Evolutionary conservation across 2,329 filamentous ascomycete genomes (phyloP).

Genomic region (Sclerotinia sclerotiorum): DNA sequence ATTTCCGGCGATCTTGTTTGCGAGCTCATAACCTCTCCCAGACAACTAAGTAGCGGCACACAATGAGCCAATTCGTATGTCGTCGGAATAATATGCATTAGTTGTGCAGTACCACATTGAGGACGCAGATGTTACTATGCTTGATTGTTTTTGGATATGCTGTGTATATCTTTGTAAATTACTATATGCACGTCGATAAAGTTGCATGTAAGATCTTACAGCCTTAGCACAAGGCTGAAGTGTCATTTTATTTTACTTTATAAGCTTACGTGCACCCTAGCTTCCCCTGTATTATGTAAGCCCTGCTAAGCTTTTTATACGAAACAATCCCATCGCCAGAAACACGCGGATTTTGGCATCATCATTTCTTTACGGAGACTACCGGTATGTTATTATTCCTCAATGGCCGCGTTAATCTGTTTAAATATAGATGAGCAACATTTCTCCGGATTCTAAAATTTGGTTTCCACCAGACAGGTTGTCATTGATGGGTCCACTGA

Average conservation of each 20-base stretch:
- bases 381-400: background rate
- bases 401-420: background rate
- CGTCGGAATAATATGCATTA: background rate
- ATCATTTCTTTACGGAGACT: background rate
- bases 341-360: too few species aligned
- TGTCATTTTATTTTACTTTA: background rate
- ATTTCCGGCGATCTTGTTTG: background rate
- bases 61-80: background rate
- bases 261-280: background rate
- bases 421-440: background rate
- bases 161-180: background rate
- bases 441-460: background rate
- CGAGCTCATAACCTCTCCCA: background rate
- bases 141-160: background rate
- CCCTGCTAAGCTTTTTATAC: background rate
- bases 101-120: background rate
- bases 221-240: slow-evolving; percentile 10
- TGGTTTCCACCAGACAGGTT: background rate
- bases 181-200: background rate
- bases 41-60: background rate
- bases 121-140: background rate
- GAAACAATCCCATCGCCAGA: too few species aligned
- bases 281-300: background rate
- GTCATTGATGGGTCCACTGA: background rate
- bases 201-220: background rate